Base-by-base conservation (phyloP, 2,329 filamentous ascomycete species). In the Aspergillus versicolor region DNA sequence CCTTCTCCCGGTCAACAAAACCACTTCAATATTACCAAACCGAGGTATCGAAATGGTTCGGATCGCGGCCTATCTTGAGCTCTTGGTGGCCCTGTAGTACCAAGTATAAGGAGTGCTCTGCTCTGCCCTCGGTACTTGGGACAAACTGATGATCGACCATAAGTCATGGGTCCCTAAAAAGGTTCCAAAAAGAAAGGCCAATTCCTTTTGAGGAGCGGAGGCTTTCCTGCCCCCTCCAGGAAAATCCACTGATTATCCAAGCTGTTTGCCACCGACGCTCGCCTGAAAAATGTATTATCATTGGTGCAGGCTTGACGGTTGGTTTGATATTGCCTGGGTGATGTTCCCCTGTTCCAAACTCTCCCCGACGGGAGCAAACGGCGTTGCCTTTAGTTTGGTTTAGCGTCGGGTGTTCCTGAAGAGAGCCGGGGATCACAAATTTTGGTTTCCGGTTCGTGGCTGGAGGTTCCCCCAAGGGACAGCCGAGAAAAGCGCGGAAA, bases 281-380 rank as follows among this genome's bases (percentile, higher is more conserved):
- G 24, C 30, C 15, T 27, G 15, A 41, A 9, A 42, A 30, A 32
- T 12, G 9, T 17, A 32, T 19, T 42, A 32, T 27, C 32, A 32
- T 42, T 43, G 48, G 48, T 27, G 22, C 38, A 43, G 43, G 21
- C 22, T 32, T 45, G 11, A 44, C 24, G 12, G 19, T 19, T 12
- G 22, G 30, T 13, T 15, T 46, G 21, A 53, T 52, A 54, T 54
- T 56, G 62, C 40, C 57, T 57, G 52, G 58, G 57, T 57, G 61
- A 62, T 56, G 52, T 56, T 24, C 44, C 27, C 52, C 32, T 34
- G 44, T 47, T 46, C 40, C 53, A 56, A 34, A 22, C 43, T 51
- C 13, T 24, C 44, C 43, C 32, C 22, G 27, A 49, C 17, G 19
- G 19, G 21, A 50, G 37, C 12, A 21, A 47, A 43, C 41, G 50